Base-by-base conservation (phyloP, 352 stramenopile genomes). In the Phytophthora sansomeana region DNA sequence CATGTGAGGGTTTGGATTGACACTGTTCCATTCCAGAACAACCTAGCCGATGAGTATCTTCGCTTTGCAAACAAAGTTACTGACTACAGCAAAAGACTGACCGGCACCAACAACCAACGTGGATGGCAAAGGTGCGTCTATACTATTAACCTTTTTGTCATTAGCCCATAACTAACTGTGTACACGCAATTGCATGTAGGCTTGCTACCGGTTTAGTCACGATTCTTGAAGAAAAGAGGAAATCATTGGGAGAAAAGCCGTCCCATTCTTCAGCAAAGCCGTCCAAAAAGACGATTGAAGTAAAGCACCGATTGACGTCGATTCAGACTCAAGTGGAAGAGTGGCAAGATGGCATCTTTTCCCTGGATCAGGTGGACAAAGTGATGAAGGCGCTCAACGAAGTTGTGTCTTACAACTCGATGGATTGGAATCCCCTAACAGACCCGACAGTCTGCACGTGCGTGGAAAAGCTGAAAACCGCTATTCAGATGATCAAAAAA, bases 311-410 rank as follows among this genome's bases (percentile, higher is more conserved):
- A 8, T 21, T 75, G 3, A 21, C 29, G 7, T 36, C 11, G n/a
- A 19, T 58, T 29, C 46, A 67, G 32, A 16, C 33, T 32, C 52
- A 69, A 52, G 38, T 66, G 36, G 39, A 67, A 19, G 29, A 62
- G 32, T 77, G 58, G 67, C 62, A 72, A 29, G 59, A 69, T 35
- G 72, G 72, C 0, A 67, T 69, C 58, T 80, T 80, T 29, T 65
- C 67, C 24, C 16, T 77, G 5, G 49, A 69, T 47, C 72, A 80
- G 55, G 6, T 80, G 0, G 63, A 77, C 47, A 69, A 72, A 29
- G 24, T 52, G 39, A 43, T 75, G 0, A 62, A 72, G 29, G 24
- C 1, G 8, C 9, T 75, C 24, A 54, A 41, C 17, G 32, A 39
- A 0, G 38, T 78, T 1, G 28, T 69, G 11, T 50, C 46, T 4